phyloP scores from a whole-genome alignment of 2,329 filamentous ascomycete species.

The Colletotrichum acutatum region DNA sequence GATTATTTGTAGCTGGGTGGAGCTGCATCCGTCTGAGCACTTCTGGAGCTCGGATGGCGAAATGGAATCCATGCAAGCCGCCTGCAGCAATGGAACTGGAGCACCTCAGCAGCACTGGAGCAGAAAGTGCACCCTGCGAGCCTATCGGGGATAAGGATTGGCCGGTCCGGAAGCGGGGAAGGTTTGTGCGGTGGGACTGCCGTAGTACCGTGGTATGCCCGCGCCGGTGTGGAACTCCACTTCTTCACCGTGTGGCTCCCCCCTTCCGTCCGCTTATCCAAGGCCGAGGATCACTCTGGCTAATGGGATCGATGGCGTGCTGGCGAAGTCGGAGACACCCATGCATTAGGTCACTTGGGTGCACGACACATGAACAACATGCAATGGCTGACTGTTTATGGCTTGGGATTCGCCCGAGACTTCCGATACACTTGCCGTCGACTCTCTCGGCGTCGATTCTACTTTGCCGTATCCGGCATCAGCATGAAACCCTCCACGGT shows the following conservation, averaged over 20 bases:
- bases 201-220: background rate
- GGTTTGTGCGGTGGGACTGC: background rate
- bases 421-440: background rate
- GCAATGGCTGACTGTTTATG: background rate
- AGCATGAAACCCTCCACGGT: too few relatives aligned
- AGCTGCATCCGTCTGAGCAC: constrained; percentile 24
- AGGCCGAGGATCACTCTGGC: background rate
- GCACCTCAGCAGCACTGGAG: constrained; percentile 7
- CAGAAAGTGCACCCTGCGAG: constrained; percentile 19
- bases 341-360: background rate
- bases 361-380: background rate
- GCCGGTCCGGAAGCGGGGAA: constrained; percentile 32
- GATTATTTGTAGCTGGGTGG: constrained; percentile 32
- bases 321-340: constrained; percentile 1
- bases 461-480: too few relatives aligned
- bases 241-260: constrained; percentile 10
- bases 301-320: background rate
- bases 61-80: constrained; percentile 29
- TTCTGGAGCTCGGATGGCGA: constrained; percentile 34
- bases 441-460: background rate
- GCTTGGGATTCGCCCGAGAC: background rate
- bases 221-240: constrained; percentile 20
- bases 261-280: constrained; percentile 6
- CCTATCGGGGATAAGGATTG: constrained; percentile 34
- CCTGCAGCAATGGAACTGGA: too few relatives aligned